These are phyloP conservation scores for Suillus americanus DNA, from an alignment of 768 basidiomycete genomes.

Conservation along the genomic window DNA sequence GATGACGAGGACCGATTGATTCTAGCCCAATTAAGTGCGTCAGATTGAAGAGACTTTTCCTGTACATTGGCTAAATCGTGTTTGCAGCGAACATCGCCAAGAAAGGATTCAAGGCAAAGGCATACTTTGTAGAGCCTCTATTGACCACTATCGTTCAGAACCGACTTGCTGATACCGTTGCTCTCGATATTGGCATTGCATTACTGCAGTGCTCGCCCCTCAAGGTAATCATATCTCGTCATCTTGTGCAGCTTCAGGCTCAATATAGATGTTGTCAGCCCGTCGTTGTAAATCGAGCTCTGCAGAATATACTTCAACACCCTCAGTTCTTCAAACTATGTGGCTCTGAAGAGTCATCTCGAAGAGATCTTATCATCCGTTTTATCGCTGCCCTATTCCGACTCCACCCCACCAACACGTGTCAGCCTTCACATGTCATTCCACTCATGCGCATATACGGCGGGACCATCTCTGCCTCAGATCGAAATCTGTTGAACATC, in stretches of 20 bases:
- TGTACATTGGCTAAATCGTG: not conserved
- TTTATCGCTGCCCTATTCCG: slow-evolving; percentile 68
- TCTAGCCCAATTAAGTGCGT: slow-evolving; percentile 42
- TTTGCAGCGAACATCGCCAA: slow-evolving; percentile 15
- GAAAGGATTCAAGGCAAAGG: slow-evolving; percentile 33
- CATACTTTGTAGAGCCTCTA: slow-evolving; percentile 70
- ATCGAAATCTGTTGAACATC: slow-evolving; percentile 68
- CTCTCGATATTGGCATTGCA: slow-evolving; percentile 43
- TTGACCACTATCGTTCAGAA: slow-evolving; percentile 62
- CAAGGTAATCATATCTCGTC: slow-evolving; percentile 51
- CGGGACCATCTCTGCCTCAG: slow-evolving; percentile 66
- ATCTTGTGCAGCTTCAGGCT: not conserved
- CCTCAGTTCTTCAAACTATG: slow-evolving; percentile 56
- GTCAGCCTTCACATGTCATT: slow-evolving; percentile 80
- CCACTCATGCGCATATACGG: slow-evolving; percentile 74
- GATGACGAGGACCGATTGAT: slow-evolving; percentile 17
- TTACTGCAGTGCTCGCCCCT: slow-evolving; percentile 45
- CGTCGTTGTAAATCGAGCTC: slow-evolving; percentile 64
- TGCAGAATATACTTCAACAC: slow-evolving; percentile 78
- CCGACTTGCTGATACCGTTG: slow-evolving; percentile 43
- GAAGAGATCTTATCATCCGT: slow-evolving; percentile 49
- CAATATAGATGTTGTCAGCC: slow-evolving; percentile 43
- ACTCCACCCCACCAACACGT: slow-evolving; percentile 78
- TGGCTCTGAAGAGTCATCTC: slow-evolving; percentile 20
- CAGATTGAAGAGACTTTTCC: not conserved